Conservation (phyloP, 345 rosid species). For the Clarkia xantiana region DNA sequence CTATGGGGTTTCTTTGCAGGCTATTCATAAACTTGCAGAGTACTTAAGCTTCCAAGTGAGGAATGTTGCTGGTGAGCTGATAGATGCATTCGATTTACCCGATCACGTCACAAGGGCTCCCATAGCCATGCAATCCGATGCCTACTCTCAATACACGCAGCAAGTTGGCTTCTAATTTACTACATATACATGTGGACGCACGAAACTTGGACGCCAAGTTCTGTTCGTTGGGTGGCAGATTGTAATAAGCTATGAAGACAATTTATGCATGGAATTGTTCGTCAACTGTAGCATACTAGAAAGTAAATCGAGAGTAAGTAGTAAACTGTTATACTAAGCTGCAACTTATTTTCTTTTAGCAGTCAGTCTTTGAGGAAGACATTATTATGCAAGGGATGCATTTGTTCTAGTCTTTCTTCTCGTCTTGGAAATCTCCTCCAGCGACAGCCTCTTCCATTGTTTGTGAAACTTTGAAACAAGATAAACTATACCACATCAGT, state of each 20-base stretch:
- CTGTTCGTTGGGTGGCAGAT: too few relatives aligned
- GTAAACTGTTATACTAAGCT: too few relatives aligned
- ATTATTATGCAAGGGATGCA: slow-evolving; percentile 58
- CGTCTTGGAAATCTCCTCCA: slow-evolving; percentile 12
- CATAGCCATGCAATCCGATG: slow-evolving; percentile 84
- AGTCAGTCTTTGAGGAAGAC: slow-evolving; percentile 30
- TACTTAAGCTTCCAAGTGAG: slow-evolving; percentile 82
- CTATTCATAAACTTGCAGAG: slow-evolving; percentile 79
- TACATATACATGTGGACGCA: not conserved
- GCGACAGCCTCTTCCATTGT: slow-evolving; percentile 2
- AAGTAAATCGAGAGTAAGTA: too few relatives aligned
- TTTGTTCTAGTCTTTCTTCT: slow-evolving; percentile 29
- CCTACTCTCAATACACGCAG: slow-evolving; percentile 81
- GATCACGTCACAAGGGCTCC: slow-evolving; percentile 77
- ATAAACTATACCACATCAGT: not conserved
- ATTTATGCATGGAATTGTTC: too few relatives aligned
- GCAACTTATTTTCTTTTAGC: slow-evolving; percentile 21
- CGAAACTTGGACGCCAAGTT: not conserved
- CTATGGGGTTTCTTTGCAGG: slow-evolving; percentile 20
- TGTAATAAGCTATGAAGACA: too few relatives aligned
- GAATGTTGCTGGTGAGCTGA: slow-evolving; percentile 62
- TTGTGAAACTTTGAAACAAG: slow-evolving; percentile 18
- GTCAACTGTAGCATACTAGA: too few relatives aligned
- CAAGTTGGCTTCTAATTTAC: slow-evolving; percentile 46
- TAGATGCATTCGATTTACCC: slow-evolving; percentile 74